A percentile compares a stretch with the other conserved stretches of the same genome.
Evolutionary conservation across 2,329 filamentous ascomycete species (phyloP).

Genomic region (Xylariales sp.): DNA sequence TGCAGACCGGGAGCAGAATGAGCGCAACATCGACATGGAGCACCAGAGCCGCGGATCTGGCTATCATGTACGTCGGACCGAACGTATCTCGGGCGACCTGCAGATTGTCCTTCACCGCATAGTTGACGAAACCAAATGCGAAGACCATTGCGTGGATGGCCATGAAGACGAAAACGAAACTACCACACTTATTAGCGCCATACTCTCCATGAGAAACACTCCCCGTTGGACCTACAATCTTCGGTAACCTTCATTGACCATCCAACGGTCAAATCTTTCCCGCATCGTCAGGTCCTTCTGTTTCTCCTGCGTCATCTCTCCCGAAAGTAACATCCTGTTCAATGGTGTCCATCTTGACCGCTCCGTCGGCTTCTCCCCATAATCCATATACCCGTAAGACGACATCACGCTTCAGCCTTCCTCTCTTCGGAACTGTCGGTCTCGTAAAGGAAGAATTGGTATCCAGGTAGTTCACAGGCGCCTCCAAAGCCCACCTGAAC

Average conservation of each 20-base stretch:
- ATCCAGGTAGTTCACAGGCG: conserved; percentile 8
- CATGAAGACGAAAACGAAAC: conserved; percentile 73
- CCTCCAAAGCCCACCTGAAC: conserved; percentile 12
- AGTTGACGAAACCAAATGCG: conserved; percentile 75
- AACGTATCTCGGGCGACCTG: conserved; percentile 62
- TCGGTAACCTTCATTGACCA: conserved; percentile 83
- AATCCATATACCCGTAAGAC: conserved; percentile 27
- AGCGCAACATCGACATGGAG: conserved; percentile 79
- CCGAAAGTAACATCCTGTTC: conserved; percentile 76
- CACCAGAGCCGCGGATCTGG: conserved; percentile 68
- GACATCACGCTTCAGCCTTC: conserved; percentile 26
- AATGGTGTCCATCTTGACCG: conserved; percentile 78
- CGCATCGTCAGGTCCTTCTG: conserved; percentile 62
- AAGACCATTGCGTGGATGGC: conserved; percentile 72
- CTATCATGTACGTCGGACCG: conserved; percentile 71
- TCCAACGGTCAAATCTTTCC: conserved; percentile 78
- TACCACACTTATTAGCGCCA: conserved; percentile 29
- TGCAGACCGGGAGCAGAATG: conserved; percentile 76
- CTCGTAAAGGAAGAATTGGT: conserved; percentile 10
- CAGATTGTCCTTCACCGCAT: conserved; percentile 71
- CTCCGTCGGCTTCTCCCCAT: conserved; percentile 52
- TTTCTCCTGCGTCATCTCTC: conserved; percentile 72
- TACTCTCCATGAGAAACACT: conserved; percentile 9
- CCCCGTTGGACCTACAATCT: conserved; percentile 57
- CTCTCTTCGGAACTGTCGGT: conserved; percentile 3